These are phyloP conservation scores for Tremella mesenterica DNA, from an alignment of 768 basidiomycete species.

Conservation along the genomic window DNA sequence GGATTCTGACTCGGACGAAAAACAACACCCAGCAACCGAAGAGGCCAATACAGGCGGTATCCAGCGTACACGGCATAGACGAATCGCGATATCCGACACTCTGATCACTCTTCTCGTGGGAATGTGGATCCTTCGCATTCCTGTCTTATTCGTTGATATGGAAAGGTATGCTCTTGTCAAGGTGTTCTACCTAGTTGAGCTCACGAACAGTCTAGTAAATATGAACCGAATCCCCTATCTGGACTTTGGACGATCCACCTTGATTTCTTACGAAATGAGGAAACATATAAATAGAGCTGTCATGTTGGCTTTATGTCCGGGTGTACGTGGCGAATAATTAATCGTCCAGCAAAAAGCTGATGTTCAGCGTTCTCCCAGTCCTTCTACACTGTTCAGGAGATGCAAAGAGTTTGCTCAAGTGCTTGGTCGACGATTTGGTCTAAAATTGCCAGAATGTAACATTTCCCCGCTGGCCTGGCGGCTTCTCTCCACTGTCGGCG, in stretches of 20 bases:
- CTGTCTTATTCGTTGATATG: conserved; percentile 67
- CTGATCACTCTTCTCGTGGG: conserved; percentile 65
- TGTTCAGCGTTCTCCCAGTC: conserved; percentile 59
- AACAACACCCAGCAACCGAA: not conserved
- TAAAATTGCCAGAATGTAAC: conserved; percentile 67
- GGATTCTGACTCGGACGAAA: not conserved
- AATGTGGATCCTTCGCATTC: conserved; percentile 71
- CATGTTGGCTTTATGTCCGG: conserved; percentile 59
- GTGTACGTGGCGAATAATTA: conserved; percentile 49
- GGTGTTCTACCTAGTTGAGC: not conserved
- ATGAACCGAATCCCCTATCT: conserved; percentile 70
- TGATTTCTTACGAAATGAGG: conserved; percentile 57
- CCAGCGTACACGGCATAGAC: conserved; percentile 4
- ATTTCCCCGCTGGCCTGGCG: conserved; percentile 71
- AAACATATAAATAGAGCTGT: conserved; percentile 66
- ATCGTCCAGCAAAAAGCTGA: not conserved
- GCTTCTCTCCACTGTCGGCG: conserved; percentile 57
- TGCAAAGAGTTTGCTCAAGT: conserved; percentile 57
- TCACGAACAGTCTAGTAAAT: conserved; percentile 58
- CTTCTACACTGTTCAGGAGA: conserved; percentile 54
- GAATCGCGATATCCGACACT: conserved; percentile 48
- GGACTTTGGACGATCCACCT: conserved; percentile 52
- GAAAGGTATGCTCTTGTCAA: conserved; percentile 51
- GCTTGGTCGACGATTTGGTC: conserved; percentile 52
- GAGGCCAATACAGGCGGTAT: too few species aligned